Base-by-base conservation (phyloP, 148 eudicot genomes). In the Rhododendron williamsianum region DNA sequence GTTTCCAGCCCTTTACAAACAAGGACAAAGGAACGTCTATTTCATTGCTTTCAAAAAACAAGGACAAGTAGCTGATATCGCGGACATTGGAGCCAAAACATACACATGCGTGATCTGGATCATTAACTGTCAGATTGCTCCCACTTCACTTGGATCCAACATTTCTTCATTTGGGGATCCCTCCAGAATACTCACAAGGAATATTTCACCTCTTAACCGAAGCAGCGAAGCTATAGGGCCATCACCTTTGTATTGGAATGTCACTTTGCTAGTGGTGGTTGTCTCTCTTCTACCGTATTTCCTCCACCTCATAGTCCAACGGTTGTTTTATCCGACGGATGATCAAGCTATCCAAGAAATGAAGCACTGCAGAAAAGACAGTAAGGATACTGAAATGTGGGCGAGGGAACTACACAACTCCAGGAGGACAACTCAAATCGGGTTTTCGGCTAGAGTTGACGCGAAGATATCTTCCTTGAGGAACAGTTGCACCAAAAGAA, bases 91-190 rank as follows among this genome's bases (percentile, higher is more conserved):
- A 18, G 81, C 90, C 16, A 84, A 84, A 23, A 89, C 81, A 27
- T 91, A 89, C 69, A 91, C 93, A 1, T 83, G 88, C 65, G 74
- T 89, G 43, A 87, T 91, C 74, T 89, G 93, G 93, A 85, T 36
- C 93, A 89, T 91, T 6, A 91, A 89, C 76, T 89, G 89, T 65
- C 93, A 91, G 81, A 89, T 91, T 18, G 91, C 90, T 46, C 91
- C 89, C 41, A 82, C 52, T 83, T 88, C 85, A 58, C 86, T 9
- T 38, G 41, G 41, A 38, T 38, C 41, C 41, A 38, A 38, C 41
- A 38, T 4, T 38, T 38, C 6, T 38, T 38, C 6, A 38, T 38
- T 38, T 38, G 41, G 41, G 6, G 41, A 38, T 38, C 41, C 41
- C 41, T 38, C 41, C 41, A 38, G 41, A 38, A 38, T 38, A 38